These are phyloP conservation scores for Dipodascus albidus DNA, from an alignment of 805 yeast genomes.

Conservation along the genomic window DNA sequence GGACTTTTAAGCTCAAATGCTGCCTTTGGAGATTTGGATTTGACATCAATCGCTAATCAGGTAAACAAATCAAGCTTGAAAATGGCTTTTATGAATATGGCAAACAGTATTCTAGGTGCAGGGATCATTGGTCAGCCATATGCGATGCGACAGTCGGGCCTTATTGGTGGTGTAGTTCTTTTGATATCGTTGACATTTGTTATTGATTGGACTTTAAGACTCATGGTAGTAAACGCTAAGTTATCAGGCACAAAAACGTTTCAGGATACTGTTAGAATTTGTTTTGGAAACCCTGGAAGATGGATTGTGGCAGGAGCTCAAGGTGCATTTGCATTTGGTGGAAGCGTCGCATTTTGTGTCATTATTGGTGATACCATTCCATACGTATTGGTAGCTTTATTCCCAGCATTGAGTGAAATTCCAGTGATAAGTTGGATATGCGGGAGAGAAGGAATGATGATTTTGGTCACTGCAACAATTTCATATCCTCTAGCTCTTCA, in stretches of 20 bases:
- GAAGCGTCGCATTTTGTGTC: slow-evolving; percentile 86
- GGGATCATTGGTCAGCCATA: slow-evolving; percentile 93
- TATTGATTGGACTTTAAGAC: slow-evolving; percentile 75
- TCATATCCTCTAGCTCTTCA: slow-evolving; percentile 77
- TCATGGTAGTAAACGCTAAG: slow-evolving; percentile 74
- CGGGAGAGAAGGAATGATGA: slow-evolving; percentile 58
- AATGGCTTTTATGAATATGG: slow-evolving; percentile 96
- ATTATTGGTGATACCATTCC: slow-evolving; percentile 94
- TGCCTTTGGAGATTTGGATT: neutral
- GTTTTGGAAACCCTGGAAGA: slow-evolving; percentile 68
- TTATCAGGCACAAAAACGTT: slow-evolving; percentile 66
- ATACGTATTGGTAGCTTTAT: slow-evolving; percentile 62
- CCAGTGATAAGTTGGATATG: slow-evolving; percentile 43
- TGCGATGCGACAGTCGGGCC: slow-evolving; percentile 72
- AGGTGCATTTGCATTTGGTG: slow-evolving; percentile 88
- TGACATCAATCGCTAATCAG: neutral
- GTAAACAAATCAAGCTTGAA: slow-evolving; percentile 32
- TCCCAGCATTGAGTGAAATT: slow-evolving; percentile 31
- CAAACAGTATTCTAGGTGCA: slow-evolving; percentile 89
- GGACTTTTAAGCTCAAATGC: neutral
- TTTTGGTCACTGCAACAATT: slow-evolving; percentile 54
- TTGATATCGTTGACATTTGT: slow-evolving; percentile 50
- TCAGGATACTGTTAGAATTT: slow-evolving; percentile 72
- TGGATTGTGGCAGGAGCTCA: slow-evolving; percentile 60
- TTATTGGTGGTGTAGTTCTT: slow-evolving; percentile 58